Evolutionary conservation across 805 yeast species (phyloP), one percentile per base, ranked within the genome.

Genomic region (Middelhovenomyces tepae): DNA sequence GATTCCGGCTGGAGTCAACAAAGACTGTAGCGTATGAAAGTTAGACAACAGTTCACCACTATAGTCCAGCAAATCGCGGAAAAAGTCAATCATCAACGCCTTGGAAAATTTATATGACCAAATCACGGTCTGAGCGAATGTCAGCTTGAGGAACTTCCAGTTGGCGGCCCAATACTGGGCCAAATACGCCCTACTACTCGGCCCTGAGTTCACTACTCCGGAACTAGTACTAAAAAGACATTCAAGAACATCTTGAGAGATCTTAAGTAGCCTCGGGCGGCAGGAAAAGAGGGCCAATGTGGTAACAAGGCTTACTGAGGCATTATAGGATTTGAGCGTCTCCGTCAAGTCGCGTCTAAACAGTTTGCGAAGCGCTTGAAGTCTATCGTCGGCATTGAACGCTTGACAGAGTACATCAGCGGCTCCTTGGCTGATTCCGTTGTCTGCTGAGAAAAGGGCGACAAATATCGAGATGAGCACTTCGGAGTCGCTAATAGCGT

Each of bases 31-130:
- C n/a, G 69, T 62, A 38, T 76, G 63, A 47, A 71, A 80, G 2
- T 87, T 73, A 35, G 69, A 75, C n/a, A 87, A 52, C 21, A 87
- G 58, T 2, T 66, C 54, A 40, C 78, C 76, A 38, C 94, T 78
- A 20, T 83, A 63, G 45, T 87, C 95, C 32, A 89, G 64, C 0
- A 84, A 77, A 50, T 85, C 95, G 52, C 94, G 71, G 2, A 95
- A 82, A 45, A 85, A 87, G 36, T 86, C 94, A 27, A 78, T 69
- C 45, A 84, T 62, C 31, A 69, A 69, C 0, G 65, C 62, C 14
- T 70, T 62, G 18, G 71, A 70, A 45, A 75, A 78, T 22, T 60
- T 56, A 2, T 66, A 56, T 0, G 95, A 85, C 98, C 98, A 89
- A 3, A 54, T 53, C 9, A 81, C 59, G 1, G 93, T 83, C 35